phyloP scores from a whole-genome alignment of 192 early-diverging fungal species.

The Backusella tuberculispora region DNA sequence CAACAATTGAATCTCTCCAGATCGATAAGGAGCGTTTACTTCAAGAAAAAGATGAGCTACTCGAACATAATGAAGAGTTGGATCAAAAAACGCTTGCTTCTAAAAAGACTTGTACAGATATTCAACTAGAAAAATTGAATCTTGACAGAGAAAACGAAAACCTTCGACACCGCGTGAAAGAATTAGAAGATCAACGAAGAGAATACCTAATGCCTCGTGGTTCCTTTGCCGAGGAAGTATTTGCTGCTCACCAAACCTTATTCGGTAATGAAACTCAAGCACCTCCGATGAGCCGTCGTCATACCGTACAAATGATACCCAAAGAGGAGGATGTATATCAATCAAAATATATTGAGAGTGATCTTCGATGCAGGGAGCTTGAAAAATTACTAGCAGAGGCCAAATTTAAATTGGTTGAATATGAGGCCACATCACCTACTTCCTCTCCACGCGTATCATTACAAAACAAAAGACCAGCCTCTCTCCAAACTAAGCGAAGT shows the following conservation, averaged over 20 bases:
- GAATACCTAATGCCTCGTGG: slow-evolving; percentile 36
- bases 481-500: slow-evolving; percentile 13
- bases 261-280: slow-evolving; percentile 16
- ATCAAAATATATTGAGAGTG: slow-evolving; percentile 39
- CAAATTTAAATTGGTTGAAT: slow-evolving; percentile 42
- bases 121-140: slow-evolving; percentile 41
- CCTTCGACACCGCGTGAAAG: slow-evolving; percentile 15
- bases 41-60: slow-evolving; percentile 28
- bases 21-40: slow-evolving; percentile 36
- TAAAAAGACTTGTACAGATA: slow-evolving; percentile 41
- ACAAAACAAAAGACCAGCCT: slow-evolving; percentile 19
- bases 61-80: slow-evolving; percentile 32
- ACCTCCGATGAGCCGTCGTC: slow-evolving; percentile 30
- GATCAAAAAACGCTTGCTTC: slow-evolving; percentile 27
- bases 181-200: slow-evolving; percentile 36
- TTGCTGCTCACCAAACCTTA: slow-evolving; percentile 32
- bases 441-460: slow-evolving; percentile 30
- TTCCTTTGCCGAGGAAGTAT: slow-evolving; percentile 37
- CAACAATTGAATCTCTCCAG: slow-evolving; percentile 37
- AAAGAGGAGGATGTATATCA: slow-evolving; percentile 32
- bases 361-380: slow-evolving; percentile 43
- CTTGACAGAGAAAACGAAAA: slow-evolving; percentile 26
- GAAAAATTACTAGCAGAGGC: slow-evolving; percentile 46
- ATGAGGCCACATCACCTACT: slow-evolving; percentile 26
- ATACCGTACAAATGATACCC: slow-evolving; percentile 34